Evolutionary conservation across 2,329 filamentous ascomycete species (phyloP), one percentile per base, ranked within the genome.

Genomic region (Xylaria sp.): DNA sequence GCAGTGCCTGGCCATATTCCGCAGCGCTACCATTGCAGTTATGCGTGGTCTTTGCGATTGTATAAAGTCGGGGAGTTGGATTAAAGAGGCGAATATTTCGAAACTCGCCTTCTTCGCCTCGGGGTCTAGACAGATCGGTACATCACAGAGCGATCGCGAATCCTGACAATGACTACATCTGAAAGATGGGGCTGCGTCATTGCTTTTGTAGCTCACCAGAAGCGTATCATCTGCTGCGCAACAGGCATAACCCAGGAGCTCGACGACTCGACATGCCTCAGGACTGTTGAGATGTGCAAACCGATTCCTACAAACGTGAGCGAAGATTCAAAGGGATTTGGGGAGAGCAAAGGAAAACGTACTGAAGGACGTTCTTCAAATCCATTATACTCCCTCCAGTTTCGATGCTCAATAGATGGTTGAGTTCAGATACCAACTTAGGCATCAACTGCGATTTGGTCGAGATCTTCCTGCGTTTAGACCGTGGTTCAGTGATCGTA

Each of bases 1-100:
- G 3, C 85, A 85, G 70, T 96, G 91, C 44, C 82, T 78, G 21
- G 90, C 78, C 39, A 94, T 74, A 42, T 86, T 84, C 61, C 86
- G 84, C 44, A 96, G 76, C 2, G 85, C 81, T 54, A 88, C 72
- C 84, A 94, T 91, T 8, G 87, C 86, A 55, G 85, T 78, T 38
- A 95, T 79, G 43, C 91, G 81, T 34, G 84, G 78, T 42, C 78
- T 80, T n/a, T 81, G 80, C 18, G 83, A 84, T 52, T 81, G 75
- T 3, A 75, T 58, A 56, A 87, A 84, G 7, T 66, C 65, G 1
- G 74, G 64, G 2, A 74, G 69, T 34, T 76, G 68, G 48, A 82
- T 68, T 7, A 87, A 59, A 20, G 71, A 76, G 11, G 68, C 65
- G 52, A 87, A 80, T 8, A 78, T 70, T 1, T 63, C 60, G 26